phyloP scores from a whole-genome alignment of 2,329 filamentous ascomycete genomes.

The Fusarium drepaniforme region DNA sequence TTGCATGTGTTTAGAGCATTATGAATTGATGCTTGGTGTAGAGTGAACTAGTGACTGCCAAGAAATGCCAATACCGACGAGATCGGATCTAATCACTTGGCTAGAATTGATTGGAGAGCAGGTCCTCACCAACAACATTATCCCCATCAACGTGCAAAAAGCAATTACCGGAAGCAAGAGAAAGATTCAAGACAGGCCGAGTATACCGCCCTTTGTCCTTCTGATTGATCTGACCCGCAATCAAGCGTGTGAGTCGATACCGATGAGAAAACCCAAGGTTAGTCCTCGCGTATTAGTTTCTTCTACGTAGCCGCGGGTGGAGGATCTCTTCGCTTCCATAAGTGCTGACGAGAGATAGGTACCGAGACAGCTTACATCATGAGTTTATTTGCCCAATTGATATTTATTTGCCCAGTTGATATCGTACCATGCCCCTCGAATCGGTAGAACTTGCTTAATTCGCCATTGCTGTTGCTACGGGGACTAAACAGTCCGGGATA shows the following conservation, averaged over 20 bases:
- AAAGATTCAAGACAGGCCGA: not conserved
- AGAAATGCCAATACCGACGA: not conserved
- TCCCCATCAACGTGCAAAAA: not conserved
- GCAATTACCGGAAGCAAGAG: not conserved
- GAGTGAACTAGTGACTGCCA: not conserved
- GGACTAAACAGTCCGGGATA: not conserved
- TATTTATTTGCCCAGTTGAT: not conserved
- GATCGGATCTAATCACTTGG: not conserved
- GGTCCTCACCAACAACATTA: not conserved
- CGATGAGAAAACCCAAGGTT: not conserved
- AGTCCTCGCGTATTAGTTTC: not conserved
- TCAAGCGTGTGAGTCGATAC: not conserved
- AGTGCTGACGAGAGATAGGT: not conserved
- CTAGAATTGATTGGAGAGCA: not conserved
- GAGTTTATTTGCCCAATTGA: not conserved
- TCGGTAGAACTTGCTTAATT: not conserved
- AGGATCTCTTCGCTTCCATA: not conserved
- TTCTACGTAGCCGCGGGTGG: not conserved
- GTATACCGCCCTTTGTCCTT: not conserved
- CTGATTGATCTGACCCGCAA: not conserved
- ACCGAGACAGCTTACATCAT: not conserved
- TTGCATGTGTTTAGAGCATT: not conserved
- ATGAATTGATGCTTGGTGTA: not conserved
- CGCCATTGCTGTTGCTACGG: not conserved
- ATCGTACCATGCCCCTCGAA: not conserved